Base-by-base conservation (phyloP, 2,329 filamentous ascomycete species). In the Fusarium bulbicola region DNA sequence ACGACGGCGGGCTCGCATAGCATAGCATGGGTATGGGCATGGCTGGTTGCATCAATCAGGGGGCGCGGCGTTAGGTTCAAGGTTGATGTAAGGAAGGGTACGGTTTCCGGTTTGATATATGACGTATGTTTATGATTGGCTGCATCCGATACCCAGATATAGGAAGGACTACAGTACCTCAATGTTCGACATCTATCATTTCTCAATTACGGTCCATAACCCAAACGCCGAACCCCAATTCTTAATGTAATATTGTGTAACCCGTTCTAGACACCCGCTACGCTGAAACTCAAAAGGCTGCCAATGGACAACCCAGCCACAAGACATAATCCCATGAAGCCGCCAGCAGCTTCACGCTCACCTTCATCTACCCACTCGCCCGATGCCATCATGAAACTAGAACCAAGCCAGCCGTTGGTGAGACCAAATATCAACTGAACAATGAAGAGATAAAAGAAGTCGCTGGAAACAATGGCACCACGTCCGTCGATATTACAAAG, bases 301-400 rank as follows among this genome's bases (percentile, higher is more conserved):
- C 96, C 96, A 30, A 87, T 86, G 5, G 94, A 90, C 82, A 98
- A 83, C 0, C 96, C 96, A 10, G 89, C 90, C 24, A 98, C 93
- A n/a, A 98, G 88, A 81, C 92, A 94, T 72, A 98, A 82, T 7
- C 93, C 92, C 96, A 99, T 98, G 81, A 98, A 98, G 3, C 93
- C 94, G 52, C 95, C 96, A 0, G 95, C 92, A 11, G 94, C 95
- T 84, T 97, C 95, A 39, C 93, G 87, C 84, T 99, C 95, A 15
- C 92, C 90, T 4, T 92, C 89, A 8, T 92, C 91, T 2, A 98
- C 95, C 89, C 91, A 95, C 74, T 93, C 90, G 1, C 89, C 90
- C 2, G 95, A 92, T 2, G 92, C 92, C 90, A 98, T 97, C 95
- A 99, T 98, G 81, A 93, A 94, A 75, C 89, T 92, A 63, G 93